Evolutionary conservation across 129 eudicot genomes (phyloP).

Genomic region (Tagetes erecta): DNA sequence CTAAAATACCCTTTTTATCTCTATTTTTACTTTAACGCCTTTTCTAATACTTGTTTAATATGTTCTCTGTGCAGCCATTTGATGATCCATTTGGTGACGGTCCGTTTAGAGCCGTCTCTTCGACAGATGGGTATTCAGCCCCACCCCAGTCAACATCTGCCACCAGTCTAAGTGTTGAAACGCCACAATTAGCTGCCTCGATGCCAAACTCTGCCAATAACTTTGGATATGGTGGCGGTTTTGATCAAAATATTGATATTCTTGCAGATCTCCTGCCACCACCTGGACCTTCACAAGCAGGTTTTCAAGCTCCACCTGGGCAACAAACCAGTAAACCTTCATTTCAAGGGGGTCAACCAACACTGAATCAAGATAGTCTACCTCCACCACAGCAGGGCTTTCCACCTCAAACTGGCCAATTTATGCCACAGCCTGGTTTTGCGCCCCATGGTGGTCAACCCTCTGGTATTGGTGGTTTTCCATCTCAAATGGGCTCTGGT

Average conservation of each 20-base stretch:
- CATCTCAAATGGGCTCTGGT: slow-evolving; percentile 41
- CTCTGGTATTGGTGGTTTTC: slow-evolving; percentile 25
- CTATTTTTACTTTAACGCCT: slow-evolving; percentile 7
- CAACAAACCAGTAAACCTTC: slow-evolving; percentile 1
- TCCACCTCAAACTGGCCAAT: slow-evolving; percentile 5
- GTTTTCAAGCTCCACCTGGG: slow-evolving; percentile 28
- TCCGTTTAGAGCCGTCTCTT: slow-evolving; percentile 77
- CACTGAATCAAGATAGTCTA: slow-evolving; percentile 32
- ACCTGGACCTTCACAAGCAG: slow-evolving; percentile 29
- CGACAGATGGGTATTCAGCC: slow-evolving; percentile 45
- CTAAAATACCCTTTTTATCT: slow-evolving; percentile 16
- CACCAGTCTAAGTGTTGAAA: slow-evolving; percentile 41
- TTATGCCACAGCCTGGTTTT: slow-evolving; percentile 15
- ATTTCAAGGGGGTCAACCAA: slow-evolving; percentile 34
- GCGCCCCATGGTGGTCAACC: slow-evolving; percentile 39
- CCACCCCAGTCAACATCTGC: slow-evolving; percentile 56
- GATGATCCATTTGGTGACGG: slow-evolving; percentile 96
- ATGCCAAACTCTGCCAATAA: slow-evolving; percentile 31
- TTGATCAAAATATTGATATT: slow-evolving; percentile 54
- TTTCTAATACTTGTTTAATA: slow-evolving; percentile 5
- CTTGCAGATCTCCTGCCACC: slow-evolving; percentile 95
- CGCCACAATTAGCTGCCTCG: slow-evolving; percentile 38
- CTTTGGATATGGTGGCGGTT: slow-evolving; percentile 40
- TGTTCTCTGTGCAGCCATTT: slow-evolving; percentile 60
- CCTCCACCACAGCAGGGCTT: slow-evolving; percentile 14